Base-by-base conservation (phyloP, 2,329 filamentous ascomycete species). In the Fusarium sp. region DNA sequence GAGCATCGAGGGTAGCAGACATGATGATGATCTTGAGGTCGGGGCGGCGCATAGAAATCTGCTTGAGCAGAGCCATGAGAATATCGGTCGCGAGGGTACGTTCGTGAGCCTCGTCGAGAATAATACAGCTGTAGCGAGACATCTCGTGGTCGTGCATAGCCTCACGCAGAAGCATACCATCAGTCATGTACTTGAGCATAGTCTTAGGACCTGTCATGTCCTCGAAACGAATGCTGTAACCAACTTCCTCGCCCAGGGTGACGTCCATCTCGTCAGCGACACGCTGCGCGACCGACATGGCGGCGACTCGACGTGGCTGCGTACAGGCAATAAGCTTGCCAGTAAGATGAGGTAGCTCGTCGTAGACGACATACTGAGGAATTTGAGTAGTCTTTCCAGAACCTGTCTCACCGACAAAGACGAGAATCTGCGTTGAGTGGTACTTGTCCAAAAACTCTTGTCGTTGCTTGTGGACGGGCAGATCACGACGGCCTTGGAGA, bases 341-440 rank as follows among this genome's bases (percentile, higher is more conserved):
- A 76, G 91, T 91, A 71, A 91, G 86, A 78, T 98, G 94, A 31
- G 96, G 95, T 36, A 98, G 89, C 83, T 99, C 96, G 84, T 99
- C 96, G 87, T 93, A 98, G 44, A 99, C 90, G 74, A 99, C 95
- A 82, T 98, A 99, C 82, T 99, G 96, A 5, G 96, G 96, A 70
- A 99, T 98, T 86, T 99, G 96, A 0, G 96, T 99, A 9, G 96
- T 99, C 86, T 99, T 99, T 85, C 96, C 96, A 75, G 96, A 99
- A 90, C 97, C 96, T 14, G 96, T 99, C 87, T 99, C 96, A 86
- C 96, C 96, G 73, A 99, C 96, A 79, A 99, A 98, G 78, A 99
- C 96, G 69, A 99, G 91, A 76, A 99, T 98, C 84, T 99, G 96
- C 30, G 92, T 94, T 78, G 92, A 91, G 78, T 99, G 97, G 84